Conservation (phyloP, 2,329 filamentous ascomycete species). For the Cercospora sp. region DNA sequence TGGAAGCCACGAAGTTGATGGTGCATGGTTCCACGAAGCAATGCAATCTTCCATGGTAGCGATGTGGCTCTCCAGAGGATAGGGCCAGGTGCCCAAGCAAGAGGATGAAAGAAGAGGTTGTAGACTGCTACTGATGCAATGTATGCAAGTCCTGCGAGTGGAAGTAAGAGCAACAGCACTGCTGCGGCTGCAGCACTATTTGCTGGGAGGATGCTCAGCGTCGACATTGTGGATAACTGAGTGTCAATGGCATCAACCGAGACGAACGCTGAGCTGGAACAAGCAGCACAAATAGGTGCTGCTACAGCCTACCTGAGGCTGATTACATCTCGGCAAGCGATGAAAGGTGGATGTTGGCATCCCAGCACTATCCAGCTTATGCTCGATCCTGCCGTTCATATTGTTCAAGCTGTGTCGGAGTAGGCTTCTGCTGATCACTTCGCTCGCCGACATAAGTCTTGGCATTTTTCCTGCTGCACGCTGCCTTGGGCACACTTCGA, state of each 20-base stretch:
- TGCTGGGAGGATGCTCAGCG: neutral
- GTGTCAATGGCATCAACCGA: neutral
- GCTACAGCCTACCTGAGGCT: neutral
- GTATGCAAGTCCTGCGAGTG: neutral
- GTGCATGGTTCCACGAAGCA: conserved; percentile 14
- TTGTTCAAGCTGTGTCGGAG: neutral
- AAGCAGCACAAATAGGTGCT: neutral
- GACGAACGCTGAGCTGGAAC: neutral
- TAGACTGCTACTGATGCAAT: conserved; percentile 8
- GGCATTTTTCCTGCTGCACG: neutral
- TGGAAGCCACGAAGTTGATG: conserved; percentile 33
- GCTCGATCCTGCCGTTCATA: neutral
- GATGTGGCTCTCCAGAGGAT: neutral
- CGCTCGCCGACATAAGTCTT: neutral
- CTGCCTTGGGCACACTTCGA: neutral
- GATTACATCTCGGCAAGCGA: neutral
- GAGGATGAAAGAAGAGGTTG: conserved; percentile 13
- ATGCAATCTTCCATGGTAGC: conserved; percentile 6
- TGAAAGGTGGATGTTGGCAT: neutral
- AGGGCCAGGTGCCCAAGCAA: conserved; percentile 10
- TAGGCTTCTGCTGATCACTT: neutral
- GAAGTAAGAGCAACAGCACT: neutral
- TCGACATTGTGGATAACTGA: neutral
- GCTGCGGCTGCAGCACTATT: neutral
- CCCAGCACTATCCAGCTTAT: neutral